These are phyloP conservation scores for Euryodendron excelsum DNA, from an alignment of 148 eudicot species.

Conservation along the genomic window DNA sequence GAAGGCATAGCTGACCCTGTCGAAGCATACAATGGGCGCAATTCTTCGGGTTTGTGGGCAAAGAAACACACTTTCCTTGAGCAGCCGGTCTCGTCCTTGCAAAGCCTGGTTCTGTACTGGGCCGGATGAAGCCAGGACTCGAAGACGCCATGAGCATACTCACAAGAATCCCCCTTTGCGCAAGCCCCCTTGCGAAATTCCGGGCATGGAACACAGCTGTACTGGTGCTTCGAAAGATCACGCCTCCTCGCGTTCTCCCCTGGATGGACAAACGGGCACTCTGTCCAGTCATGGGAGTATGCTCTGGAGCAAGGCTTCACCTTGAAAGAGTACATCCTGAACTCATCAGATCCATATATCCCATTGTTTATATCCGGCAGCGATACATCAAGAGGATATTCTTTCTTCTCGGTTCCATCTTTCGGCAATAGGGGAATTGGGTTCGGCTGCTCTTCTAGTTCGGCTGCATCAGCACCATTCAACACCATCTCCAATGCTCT, in stretches of 20 bases:
- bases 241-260: slow-evolving; percentile 94
- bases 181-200: slow-evolving; percentile 86
- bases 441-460: background rate
- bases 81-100: slow-evolving; percentile 88
- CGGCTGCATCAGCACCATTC: slow-evolving; percentile 22
- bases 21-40: slow-evolving; percentile 80
- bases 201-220: slow-evolving; percentile 94
- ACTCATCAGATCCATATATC: slow-evolving; percentile 73
- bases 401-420: slow-evolving; percentile 50
- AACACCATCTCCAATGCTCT: slow-evolving; percentile 41
- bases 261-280: slow-evolving; percentile 94
- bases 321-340: slow-evolving; percentile 87
- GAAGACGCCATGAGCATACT: slow-evolving; percentile 93
- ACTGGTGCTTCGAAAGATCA: slow-evolving; percentile 71
- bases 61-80: slow-evolving; percentile 85
- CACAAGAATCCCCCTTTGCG: slow-evolving; percentile 68
- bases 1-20: slow-evolving; percentile 92
- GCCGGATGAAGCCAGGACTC: slow-evolving; percentile 99
- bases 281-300: slow-evolving; percentile 97
- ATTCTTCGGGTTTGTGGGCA: slow-evolving; percentile 79
- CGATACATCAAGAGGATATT: slow-evolving; percentile 55
- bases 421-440: background rate
- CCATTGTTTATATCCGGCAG: slow-evolving; percentile 89
- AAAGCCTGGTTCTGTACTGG: slow-evolving; percentile 79
- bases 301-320: slow-evolving; percentile 96